phyloP scores from a whole-genome alignment of 805 yeast genomes.

The Kregervanrija fluxuum region DNA sequence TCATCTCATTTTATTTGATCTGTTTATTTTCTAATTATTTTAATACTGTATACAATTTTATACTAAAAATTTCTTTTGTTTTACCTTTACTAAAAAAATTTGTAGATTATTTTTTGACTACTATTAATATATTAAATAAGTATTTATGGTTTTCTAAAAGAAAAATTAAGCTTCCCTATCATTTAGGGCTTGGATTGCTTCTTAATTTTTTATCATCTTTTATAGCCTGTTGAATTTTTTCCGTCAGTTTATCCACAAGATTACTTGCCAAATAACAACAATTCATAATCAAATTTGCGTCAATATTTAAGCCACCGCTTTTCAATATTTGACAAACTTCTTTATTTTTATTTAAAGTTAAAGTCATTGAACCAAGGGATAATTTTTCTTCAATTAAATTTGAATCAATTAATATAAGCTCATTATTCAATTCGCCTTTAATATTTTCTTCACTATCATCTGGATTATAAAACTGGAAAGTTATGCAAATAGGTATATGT shows the following conservation, averaged over 20 bases:
- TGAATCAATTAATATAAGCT: conserved; percentile 68
- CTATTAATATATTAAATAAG: not conserved
- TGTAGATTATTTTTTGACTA: not conserved
- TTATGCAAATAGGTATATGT: conserved; percentile 85
- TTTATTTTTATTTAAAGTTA: conserved; percentile 82
- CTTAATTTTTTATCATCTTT: conserved; percentile 40
- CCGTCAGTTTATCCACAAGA: conserved; percentile 58
- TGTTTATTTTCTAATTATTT: conserved; percentile 1
- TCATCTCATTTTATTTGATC: not conserved
- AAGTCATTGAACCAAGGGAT: conserved; percentile 72
- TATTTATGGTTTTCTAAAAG: not conserved
- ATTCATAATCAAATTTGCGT: conserved; percentile 58
- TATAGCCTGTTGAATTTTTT: conserved; percentile 49
- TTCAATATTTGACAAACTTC: conserved; percentile 87
- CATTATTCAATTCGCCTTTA: conserved; percentile 55
- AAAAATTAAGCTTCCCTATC: conserved; percentile 14
- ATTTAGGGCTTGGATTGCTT: conserved; percentile 18
- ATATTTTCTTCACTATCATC: conserved; percentile 57
- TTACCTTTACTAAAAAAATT: not conserved
- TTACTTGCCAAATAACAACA: conserved; percentile 61
- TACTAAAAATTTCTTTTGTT: not conserved
- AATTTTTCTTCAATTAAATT: conserved; percentile 67
- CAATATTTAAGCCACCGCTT: conserved; percentile 84
- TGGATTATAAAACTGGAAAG: conserved; percentile 81
- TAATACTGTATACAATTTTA: not conserved